Evolutionary conservation across 805 yeast species (phyloP).

Genomic region (Osmozyma mogii): DNA sequence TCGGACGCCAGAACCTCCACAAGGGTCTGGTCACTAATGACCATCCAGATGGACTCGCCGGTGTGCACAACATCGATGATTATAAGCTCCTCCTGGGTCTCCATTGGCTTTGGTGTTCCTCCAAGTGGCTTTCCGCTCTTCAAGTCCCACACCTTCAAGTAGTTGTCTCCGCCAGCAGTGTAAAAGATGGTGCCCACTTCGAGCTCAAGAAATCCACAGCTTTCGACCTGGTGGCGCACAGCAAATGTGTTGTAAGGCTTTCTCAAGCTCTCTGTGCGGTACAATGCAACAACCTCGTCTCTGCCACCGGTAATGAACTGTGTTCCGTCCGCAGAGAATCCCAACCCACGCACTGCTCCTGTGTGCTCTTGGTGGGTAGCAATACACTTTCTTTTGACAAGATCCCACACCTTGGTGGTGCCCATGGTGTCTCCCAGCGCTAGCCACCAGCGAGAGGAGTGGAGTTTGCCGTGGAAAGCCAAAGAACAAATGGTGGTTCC

Average conservation of each 20-base stretch:
- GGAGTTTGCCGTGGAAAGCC: conserved; percentile 62
- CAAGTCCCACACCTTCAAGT: conserved; percentile 59
- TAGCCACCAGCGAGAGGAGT: conserved; percentile 63
- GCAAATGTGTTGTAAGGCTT: conserved; percentile 63
- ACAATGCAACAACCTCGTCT: conserved; percentile 66
- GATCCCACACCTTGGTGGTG: conserved; percentile 47
- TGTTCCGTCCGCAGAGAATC: conserved; percentile 46
- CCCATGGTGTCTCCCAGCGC: conserved; percentile 65
- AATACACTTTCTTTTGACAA: conserved; percentile 67
- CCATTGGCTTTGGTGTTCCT: conserved; percentile 39
- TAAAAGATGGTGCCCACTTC: conserved; percentile 31
- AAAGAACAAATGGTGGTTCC: conserved; percentile 80
- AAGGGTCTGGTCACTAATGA: conserved; percentile 81
- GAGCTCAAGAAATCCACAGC: conserved; percentile 48
- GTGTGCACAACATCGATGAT: conserved; percentile 49
- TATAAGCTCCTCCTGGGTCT: conserved; percentile 65
- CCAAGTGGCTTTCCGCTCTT: conserved; percentile 40
- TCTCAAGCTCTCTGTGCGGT: conserved; percentile 40
- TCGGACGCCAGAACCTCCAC: conserved; percentile 33
- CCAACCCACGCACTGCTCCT: conserved; percentile 81
- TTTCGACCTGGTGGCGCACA: conserved; percentile 63
- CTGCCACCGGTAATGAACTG: conserved; percentile 78
- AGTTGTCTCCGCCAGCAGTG: conserved; percentile 74
- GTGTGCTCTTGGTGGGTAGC: conserved; percentile 64
- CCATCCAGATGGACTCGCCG: conserved; percentile 37